Percentiles rank a stretch among this genome's conserved stretches.
These are phyloP conservation scores for Vanilla planifolia DNA, from an alignment of 106 monocot genomes.

Conservation along the genomic window DNA sequence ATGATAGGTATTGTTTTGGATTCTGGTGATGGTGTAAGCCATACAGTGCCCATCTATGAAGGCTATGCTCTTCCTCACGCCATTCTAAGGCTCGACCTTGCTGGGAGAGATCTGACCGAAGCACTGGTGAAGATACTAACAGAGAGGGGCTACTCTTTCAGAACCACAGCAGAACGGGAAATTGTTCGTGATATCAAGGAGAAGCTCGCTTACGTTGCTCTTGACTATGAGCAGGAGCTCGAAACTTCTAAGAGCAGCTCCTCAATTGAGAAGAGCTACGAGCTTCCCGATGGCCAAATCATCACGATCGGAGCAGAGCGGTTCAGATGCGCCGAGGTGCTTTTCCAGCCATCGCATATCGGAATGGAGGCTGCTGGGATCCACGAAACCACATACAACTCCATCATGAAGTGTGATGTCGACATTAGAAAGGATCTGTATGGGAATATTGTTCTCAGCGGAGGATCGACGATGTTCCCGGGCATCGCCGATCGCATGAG, in stretches of 20 bases:
- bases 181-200: constrained; percentile 12
- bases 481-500: constrained; percentile 9
- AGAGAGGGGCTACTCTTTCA: constrained; percentile 11
- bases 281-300: constrained; percentile 7
- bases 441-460: constrained; percentile 8
- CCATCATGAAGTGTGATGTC: constrained; percentile 9
- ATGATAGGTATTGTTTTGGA: constrained; percentile 3
- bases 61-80: constrained; percentile 7
- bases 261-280: constrained; percentile 6
- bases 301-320: constrained; percentile 8
- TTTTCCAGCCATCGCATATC: constrained; percentile 8
- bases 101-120: constrained; percentile 4
- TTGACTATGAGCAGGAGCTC: constrained; percentile 3
- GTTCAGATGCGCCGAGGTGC: constrained; percentile 6
- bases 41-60: constrained; percentile 8
- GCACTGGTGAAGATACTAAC: constrained; percentile 7
- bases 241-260: constrained; percentile 1
- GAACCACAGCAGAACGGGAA: constrained; percentile 7
- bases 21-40: constrained; percentile 9
- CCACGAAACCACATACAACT: constrained; percentile 11
- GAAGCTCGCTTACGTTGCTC: constrained; percentile 7
- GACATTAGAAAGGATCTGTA: constrained; percentile 10
- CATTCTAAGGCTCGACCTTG: constrained; percentile 6
- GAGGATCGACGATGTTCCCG: constrained; percentile 6
- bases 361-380: constrained; percentile 10